These are phyloP conservation scores for Wickerhamiella infanticola DNA, from an alignment of 1,139 yeast species.

Conservation along the genomic window DNA sequence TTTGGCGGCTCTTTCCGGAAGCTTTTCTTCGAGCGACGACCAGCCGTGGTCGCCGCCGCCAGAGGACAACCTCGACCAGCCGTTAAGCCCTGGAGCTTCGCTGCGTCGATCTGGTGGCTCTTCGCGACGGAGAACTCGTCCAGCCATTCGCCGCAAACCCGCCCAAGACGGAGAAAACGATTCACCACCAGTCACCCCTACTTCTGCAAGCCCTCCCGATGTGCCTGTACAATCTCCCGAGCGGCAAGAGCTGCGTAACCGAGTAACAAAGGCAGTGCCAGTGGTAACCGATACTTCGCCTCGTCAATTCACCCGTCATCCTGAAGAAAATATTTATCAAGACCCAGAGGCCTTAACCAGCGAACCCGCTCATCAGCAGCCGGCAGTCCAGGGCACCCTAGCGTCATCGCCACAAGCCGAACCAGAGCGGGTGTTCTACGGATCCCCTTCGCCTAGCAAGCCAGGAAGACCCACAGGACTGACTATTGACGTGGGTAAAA, in stretches of 20 bases:
- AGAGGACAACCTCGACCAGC: slow-evolving; percentile 1
- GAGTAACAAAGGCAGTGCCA: neutral
- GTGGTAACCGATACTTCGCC: neutral
- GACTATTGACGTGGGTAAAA: neutral
- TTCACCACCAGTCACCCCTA: neutral
- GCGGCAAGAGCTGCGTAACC: neutral
- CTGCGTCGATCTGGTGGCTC: slow-evolving; percentile 5
- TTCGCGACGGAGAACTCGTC: slow-evolving; percentile 3
- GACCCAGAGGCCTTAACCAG: neutral
- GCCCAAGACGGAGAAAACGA: neutral
- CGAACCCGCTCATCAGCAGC: neutral
- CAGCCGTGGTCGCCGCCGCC: neutral
- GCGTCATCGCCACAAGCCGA: neutral
- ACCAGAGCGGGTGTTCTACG: neutral
- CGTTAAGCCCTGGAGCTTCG: slow-evolving; percentile 3
- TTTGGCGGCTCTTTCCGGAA: slow-evolving; percentile 17
- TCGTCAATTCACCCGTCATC: neutral
- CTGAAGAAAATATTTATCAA: neutral
- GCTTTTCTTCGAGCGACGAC: neutral
- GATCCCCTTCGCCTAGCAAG: neutral
- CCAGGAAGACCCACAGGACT: neutral
- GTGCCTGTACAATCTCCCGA: neutral
- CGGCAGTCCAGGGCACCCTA: neutral
- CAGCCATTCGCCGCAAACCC: slow-evolving; percentile 1
- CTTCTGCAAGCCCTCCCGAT: neutral